Evolutionary conservation across 345 rosid genomes (phyloP), one percentile per base, ranked within the genome.

Genomic region (Erucastrum elatum): DNA sequence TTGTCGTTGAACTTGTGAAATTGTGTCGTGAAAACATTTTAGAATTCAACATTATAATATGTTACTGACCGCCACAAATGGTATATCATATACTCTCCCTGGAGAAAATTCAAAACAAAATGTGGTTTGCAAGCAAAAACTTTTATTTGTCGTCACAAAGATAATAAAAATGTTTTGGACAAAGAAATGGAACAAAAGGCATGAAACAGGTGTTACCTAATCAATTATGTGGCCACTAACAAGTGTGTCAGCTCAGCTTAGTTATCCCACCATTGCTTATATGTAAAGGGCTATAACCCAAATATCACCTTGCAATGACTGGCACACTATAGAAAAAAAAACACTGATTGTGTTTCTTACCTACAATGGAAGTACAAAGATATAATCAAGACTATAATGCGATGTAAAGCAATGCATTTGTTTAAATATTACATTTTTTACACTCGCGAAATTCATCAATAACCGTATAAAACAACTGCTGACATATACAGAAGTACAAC

Each of bases 221-320:
- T 71, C n/a, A 77, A 53, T 53, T 53, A 71, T 71, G 67, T 77
- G 72, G 71, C 66, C 76, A 77, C 75, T 34, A 63, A 77, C 65
- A 77, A 70, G 70, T 62, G 75, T 69, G 75, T 77, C 64, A 77
- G 64, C 31, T 74, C 70, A 76, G 30, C 68, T 76, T 59, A 58
- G 66, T 56, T 66, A 37, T 60, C 30, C 67, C 58, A 71, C 71
- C 61, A 37, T 56, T 64, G 55, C 66, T 53, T 70, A 64, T 77
- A 15, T 70, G 37, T 64, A 35, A 51, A 70, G 6, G 62, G 53
- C 37, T 69, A 34, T 49, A 62, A 63, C 44, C 64, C 26, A 70
- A 33, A 17, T 8, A 16, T 53, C 41, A 64, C 59, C 71, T 77
- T 71, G 51, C 66, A 64, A 68, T 27, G 66, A 78, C 30, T 55